These are phyloP conservation scores for Psilocybe tampanensis DNA, from an alignment of 768 basidiomycete genomes.

Conservation along the genomic window DNA sequence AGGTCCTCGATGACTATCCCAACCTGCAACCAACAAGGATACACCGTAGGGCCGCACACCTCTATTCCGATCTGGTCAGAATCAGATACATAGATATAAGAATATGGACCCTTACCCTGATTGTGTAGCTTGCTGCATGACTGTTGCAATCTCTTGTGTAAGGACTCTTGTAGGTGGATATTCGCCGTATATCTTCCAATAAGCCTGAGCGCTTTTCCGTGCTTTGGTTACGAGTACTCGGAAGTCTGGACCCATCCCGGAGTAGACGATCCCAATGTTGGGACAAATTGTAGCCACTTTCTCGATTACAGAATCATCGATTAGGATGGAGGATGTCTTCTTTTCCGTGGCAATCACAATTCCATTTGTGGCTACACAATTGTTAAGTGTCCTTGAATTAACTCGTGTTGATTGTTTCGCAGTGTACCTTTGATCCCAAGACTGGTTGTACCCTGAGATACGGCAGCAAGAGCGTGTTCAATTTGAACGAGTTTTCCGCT, in stretches of 20 bases:
- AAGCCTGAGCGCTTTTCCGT: constrained; percentile 96
- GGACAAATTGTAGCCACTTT: constrained; percentile 97
- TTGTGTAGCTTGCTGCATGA: constrained; percentile 99
- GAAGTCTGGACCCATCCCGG: constrained; percentile 99
- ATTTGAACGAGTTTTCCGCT: constrained; percentile 99
- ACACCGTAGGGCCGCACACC: constrained; percentile 99
- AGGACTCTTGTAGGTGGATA: constrained; percentile 96
- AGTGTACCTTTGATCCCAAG: constrained; percentile 94
- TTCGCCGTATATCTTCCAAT: constrained; percentile 99
- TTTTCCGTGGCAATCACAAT: constrained; percentile 99
- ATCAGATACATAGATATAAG: constrained; percentile 9
- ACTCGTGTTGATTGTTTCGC: constrained; percentile 9
- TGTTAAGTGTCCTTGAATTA: constrained; percentile 19
- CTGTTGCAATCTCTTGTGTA: constrained; percentile 95
- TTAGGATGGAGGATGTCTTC: constrained; percentile 96
- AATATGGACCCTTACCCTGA: constrained; percentile 70
- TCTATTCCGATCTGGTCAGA: constrained; percentile 48
- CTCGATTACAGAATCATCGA: constrained; percentile 98
- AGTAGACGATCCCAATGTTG: constrained; percentile 99
- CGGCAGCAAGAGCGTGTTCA: constrained; percentile 97
- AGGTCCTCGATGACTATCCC: constrained; percentile 93
- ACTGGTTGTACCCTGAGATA: constrained; percentile 93
- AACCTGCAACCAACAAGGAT: constrained; percentile 95
- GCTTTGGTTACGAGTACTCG: constrained; percentile 92
- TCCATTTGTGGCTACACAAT: constrained; percentile 85